Conservation (phyloP, 108 stramenopile species). For the Skeletonema marinoi region DNA sequence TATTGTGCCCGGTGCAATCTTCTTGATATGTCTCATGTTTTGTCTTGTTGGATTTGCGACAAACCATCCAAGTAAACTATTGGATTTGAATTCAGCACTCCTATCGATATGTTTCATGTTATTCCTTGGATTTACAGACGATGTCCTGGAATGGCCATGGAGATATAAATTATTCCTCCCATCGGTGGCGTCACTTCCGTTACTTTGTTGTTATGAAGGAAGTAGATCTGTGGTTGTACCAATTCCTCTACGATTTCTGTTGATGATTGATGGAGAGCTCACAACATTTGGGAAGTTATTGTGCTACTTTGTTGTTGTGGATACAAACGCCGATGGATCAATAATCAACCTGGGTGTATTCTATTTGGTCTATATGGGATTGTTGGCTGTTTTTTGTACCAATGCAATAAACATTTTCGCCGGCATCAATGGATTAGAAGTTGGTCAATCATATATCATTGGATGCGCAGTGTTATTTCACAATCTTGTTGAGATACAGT, state of each 20-base stretch:
- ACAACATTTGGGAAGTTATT: slow-evolving; percentile 63
- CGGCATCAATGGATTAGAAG: slow-evolving; percentile 98
- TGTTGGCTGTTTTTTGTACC: slow-evolving; percentile 98
- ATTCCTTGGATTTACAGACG: slow-evolving; percentile 96
- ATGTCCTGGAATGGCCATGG: slow-evolving; percentile 98
- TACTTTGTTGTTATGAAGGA: slow-evolving; percentile 93
- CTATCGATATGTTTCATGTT: slow-evolving; percentile 96
- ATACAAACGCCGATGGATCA: slow-evolving; percentile 73
- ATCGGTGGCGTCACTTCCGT: slow-evolving; percentile 92
- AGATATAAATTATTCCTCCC: slow-evolving; percentile 95
- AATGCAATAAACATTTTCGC: slow-evolving; percentile 99
- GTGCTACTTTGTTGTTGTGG: slow-evolving; percentile 60
- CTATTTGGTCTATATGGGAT: slow-evolving; percentile 95
- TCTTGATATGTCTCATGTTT: slow-evolving; percentile 88
- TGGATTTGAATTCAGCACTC: slow-evolving; percentile 89
- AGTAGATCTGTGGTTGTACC: slow-evolving; percentile 93
- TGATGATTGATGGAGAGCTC: slow-evolving; percentile 59
- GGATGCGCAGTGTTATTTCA: slow-evolving; percentile 83
- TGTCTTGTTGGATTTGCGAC: slow-evolving; percentile 87
- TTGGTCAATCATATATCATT: slow-evolving; percentile 94
- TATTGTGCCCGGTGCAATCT: slow-evolving; percentile 91
- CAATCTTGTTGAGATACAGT: slow-evolving; percentile 74
- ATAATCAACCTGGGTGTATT: slow-evolving; percentile 84
- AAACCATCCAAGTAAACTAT: slow-evolving; percentile 66
- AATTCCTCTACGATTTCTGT: slow-evolving; percentile 59